Evolutionary conservation across 75 land plant species (phyloP), one percentile per base, ranked within the genome.

Genomic region (Selaginella moellendorffii): DNA sequence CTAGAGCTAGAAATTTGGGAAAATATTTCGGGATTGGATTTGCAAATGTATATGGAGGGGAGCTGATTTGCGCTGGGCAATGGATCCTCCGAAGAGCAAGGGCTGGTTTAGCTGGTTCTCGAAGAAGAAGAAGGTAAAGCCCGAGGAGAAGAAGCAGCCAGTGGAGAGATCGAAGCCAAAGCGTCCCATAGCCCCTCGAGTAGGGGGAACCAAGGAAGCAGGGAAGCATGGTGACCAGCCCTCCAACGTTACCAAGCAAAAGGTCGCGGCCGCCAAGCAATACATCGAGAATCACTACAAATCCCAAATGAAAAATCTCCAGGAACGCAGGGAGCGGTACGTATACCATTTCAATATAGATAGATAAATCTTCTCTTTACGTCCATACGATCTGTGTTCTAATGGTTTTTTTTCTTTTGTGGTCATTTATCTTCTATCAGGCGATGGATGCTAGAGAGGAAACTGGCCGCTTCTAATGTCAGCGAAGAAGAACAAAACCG

Each of bases 251-350:
- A 84, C 87, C 0, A 80, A 80, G 63, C 87, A 84, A 74, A 84
- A 77, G 51, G 87, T 84, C 24, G 87, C 87, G 0, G 87, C 87
- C 22, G 87, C 87, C 14, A 84, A 84, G 31, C 87, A 84, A 74
- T 84, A 79, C 54, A 84, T 84, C 63, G 87, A 84, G 64, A 84
- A 82, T 52, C 87, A 84, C 52, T 84, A 84, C 67, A 79, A 77
- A 65, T 36, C 87, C 17, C 87, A 84, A 63, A 84, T 84, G 87
- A 84, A 82, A 74, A 76, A 68, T 66, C 67, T 84, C 70, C 85
- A 84, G 65, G 85, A 84, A 46, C 74, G 87, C 21, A 84, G 79
- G 68, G 87, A 84, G 31, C 78, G 87, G 87, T 84, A 63, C 20
- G 54, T 31, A 20, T 21, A 53, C 46, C 46, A 36, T 14, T 36